These are phyloP conservation scores for Leccinum uliginosum DNA, from an alignment of 768 basidiomycete species.

Conservation along the genomic window DNA sequence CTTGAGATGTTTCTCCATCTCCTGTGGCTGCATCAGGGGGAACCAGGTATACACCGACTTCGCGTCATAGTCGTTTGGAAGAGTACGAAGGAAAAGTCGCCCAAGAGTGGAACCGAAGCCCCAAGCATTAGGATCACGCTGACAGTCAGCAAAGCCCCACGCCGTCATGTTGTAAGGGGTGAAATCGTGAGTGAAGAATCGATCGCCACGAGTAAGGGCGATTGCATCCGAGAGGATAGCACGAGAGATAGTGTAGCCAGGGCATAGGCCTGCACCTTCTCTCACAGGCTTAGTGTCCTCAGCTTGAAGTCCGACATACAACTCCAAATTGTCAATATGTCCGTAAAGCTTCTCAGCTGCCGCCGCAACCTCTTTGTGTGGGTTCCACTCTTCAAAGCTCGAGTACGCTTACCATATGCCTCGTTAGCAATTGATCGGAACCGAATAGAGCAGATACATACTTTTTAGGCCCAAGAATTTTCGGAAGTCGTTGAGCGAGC, in stretches of 20 bases:
- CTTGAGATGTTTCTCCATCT: slow-evolving; percentile 58
- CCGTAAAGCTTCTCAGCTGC: slow-evolving; percentile 78
- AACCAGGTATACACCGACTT: slow-evolving; percentile 81
- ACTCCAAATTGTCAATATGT: slow-evolving; percentile 69
- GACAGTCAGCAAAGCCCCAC: slow-evolving; percentile 84
- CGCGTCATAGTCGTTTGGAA: slow-evolving; percentile 64
- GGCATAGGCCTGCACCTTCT: slow-evolving; percentile 81
- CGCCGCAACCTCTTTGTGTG: slow-evolving; percentile 59
- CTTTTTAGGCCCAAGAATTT: slow-evolving; percentile 77
- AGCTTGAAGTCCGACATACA: slow-evolving; percentile 79
- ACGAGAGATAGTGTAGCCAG: slow-evolving; percentile 80
- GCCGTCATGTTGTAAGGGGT: slow-evolving; percentile 77
- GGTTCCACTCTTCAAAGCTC: slow-evolving; percentile 80
- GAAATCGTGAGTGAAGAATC: slow-evolving; percentile 77
- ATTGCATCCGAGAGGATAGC: slow-evolving; percentile 86
- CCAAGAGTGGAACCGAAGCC: slow-evolving; percentile 72
- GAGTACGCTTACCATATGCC: slow-evolving; percentile 46
- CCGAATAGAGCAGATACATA: slow-evolving; percentile 28
- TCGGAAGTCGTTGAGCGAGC: slow-evolving; percentile 81
- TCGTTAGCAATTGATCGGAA: neutral
- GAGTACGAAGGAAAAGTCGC: slow-evolving; percentile 65
- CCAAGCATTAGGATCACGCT: slow-evolving; percentile 64
- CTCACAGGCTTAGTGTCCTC: slow-evolving; percentile 72
- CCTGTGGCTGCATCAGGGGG: slow-evolving; percentile 76
- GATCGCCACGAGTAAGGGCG: slow-evolving; percentile 80